A percentile compares a stretch with the other conserved stretches of the same genome.
Evolutionary conservation across 768 basidiomycete genomes (phyloP).

Genomic region (Austroboletus festivus): DNA sequence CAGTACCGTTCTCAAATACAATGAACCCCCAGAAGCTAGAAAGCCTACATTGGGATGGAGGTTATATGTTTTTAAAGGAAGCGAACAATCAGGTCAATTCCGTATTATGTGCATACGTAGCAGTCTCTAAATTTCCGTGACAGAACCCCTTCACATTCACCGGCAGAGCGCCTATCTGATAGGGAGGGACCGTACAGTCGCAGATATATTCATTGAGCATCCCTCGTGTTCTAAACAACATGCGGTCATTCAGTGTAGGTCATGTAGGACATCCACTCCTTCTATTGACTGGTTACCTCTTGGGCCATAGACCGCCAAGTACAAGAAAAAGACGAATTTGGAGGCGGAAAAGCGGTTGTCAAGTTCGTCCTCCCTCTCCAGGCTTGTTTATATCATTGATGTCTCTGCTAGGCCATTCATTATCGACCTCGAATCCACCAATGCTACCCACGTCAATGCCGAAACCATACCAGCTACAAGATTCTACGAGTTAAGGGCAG

Average conservation of each 20-base stretch:
- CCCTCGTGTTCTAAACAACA: constrained; percentile 99
- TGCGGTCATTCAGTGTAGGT: constrained; percentile 88
- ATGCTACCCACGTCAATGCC: constrained; percentile 90
- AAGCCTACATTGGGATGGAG: constrained; percentile 90
- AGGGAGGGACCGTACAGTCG: constrained; percentile 83
- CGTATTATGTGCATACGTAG: not conserved
- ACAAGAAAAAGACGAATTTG: constrained; percentile 84
- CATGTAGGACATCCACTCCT: not conserved
- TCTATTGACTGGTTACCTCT: constrained; percentile 2
- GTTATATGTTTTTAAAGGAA: constrained; percentile 95
- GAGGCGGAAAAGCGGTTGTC: constrained; percentile 66
- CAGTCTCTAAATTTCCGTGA: not conserved
- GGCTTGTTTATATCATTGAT: constrained; percentile 7
- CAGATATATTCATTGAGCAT: constrained; percentile 88
- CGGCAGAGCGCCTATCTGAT: constrained; percentile 93
- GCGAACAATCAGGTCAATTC: constrained; percentile 81
- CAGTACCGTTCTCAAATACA: constrained; percentile 88
- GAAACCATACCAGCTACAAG: constrained; percentile 79
- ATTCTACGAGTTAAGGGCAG: constrained; percentile 77
- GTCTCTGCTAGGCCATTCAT: constrained; percentile 73
- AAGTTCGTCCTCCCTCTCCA: constrained; percentile 60
- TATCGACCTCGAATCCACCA: constrained; percentile 98
- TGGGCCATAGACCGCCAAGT: constrained; percentile 67
- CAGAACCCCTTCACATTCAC: constrained; percentile 90
- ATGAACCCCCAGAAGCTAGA: constrained; percentile 96